Base-by-base conservation (phyloP, 495 filamentous ascomycete species). In the Platismatia glauca region DNA sequence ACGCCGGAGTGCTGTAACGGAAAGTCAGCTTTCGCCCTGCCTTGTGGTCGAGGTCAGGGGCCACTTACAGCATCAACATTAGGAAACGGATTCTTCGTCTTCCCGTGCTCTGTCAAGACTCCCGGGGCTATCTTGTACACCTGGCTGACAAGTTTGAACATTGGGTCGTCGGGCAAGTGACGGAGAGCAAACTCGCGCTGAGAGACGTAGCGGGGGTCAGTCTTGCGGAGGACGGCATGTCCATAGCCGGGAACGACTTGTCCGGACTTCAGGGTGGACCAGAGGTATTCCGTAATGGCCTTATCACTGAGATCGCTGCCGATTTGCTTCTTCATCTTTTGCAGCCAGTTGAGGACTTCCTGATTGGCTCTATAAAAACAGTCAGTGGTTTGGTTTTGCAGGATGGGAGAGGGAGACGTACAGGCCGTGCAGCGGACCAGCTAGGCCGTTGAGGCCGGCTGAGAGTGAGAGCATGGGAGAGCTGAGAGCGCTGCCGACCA, bases 81-180 rank as follows among this genome's bases (percentile, higher is more conserved):
- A 64, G 85, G 86, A 76, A 79, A 88, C 59, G 85, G 83, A 87
- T 95, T 94, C 88, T 95, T 95, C 77, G 91, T 95, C 89, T 98
- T 98, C 78, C 94, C 94, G 81, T 98, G 94, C 83, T 97, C 93
- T 64, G 95, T 97, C 69, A 98, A 80, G 63, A 98, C 94, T 72
- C 89, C 89, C 66, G 94, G 95, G 61, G 94, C 94, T 73, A 98
- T 97, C 87, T 98, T 97, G 86, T 96, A 97, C 67, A 97, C 93
- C 80, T 97, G 91, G 84, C 86, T 90, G 79, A 98, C 94, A 61
- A 98, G 87, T 84, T 97, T 89, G 90, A 96, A 98, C 91, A 98
- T 96, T 67, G 90, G 89, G 81, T 96, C 92, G 74, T 94, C 82
- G 70, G 92, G 90, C 73, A 97, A 88, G 74, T 93, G 85, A 79